phyloP scores from a whole-genome alignment of 2,329 filamentous ascomycete species.

The Cercospora nicotianae region DNA sequence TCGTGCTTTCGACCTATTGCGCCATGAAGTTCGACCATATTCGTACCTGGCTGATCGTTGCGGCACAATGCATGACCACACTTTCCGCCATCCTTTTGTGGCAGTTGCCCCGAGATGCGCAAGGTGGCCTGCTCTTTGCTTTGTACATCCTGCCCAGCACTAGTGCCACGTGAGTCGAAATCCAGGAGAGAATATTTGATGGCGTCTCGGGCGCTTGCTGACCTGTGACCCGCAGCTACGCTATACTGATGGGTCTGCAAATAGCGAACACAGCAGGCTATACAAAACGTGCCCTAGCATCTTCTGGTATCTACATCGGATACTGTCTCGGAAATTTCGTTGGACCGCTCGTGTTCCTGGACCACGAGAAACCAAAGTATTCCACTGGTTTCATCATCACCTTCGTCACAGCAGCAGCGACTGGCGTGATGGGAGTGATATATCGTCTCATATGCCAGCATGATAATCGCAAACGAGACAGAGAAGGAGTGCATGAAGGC shows the following conservation, averaged over 20 bases:
- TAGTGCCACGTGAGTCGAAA: constrained; percentile 5
- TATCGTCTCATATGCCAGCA: constrained; percentile 49
- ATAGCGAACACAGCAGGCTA: constrained; percentile 34
- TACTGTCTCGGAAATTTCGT: constrained; percentile 53
- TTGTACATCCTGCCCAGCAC: constrained; percentile 17
- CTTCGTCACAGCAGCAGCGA: constrained; percentile 38
- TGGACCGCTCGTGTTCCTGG: constrained; percentile 46
- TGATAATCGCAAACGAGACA: constrained; percentile 48
- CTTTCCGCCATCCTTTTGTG: constrained; percentile 15
- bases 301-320: constrained; percentile 52
- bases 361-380: constrained; percentile 45
- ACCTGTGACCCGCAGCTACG: not conserved
- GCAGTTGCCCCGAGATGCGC: constrained; percentile 10
- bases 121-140: constrained; percentile 16
- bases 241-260: constrained; percentile 18
- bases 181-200: not conserved
- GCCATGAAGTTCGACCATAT: constrained; percentile 18
- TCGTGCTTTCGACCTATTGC: constrained; percentile 13
- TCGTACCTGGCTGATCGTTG: constrained; percentile 18
- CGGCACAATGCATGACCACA: constrained; percentile 14
- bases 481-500: constrained; percentile 46
- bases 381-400: constrained; percentile 43
- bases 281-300: constrained; percentile 45
- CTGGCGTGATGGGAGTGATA: constrained; percentile 42
- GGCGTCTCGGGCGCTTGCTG: not conserved